phyloP scores from a whole-genome alignment of 768 basidiomycete species.

The Suillus sp. region DNA sequence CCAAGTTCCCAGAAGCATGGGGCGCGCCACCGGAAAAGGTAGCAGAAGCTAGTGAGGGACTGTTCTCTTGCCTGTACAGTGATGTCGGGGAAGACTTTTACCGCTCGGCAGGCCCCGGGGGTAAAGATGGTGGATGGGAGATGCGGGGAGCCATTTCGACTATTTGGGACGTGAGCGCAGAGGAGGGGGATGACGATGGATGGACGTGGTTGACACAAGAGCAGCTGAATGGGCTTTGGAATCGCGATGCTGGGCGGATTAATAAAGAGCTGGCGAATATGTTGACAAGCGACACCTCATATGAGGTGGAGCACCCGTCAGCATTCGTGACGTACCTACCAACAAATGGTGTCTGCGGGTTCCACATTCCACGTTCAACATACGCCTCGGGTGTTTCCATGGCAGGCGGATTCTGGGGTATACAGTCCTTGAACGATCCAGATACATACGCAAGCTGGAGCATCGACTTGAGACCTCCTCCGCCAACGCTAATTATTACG shows the following conservation, averaged over 20 bases:
- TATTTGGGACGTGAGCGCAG: conserved; percentile 37
- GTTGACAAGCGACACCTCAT: conserved; percentile 12
- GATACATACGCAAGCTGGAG: conserved; percentile 46
- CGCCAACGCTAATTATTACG: conserved; percentile 45
- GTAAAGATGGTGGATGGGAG: conserved; percentile 46
- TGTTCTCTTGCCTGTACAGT: conserved; percentile 54
- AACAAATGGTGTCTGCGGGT: conserved; percentile 49
- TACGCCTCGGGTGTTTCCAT: conserved; percentile 16
- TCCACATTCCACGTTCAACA: conserved; percentile 39
- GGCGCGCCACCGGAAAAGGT: conserved; percentile 45
- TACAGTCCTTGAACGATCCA: conserved; percentile 19
- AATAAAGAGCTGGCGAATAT: conserved; percentile 31
- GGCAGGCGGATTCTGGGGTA: conserved; percentile 24
- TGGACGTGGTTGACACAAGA: conserved; percentile 37
- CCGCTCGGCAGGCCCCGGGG: conserved; percentile 39
- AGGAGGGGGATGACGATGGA: conserved; percentile 20
- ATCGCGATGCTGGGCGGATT: conserved; percentile 42
- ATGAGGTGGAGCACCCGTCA: conserved; percentile 16
- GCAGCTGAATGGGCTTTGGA: conserved; percentile 41
- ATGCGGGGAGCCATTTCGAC: conserved; percentile 40
- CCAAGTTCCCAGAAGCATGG: conserved; percentile 42
- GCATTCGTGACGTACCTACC: conserved; percentile 45
- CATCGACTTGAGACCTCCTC: conserved; percentile 36
- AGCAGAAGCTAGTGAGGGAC: conserved; percentile 38
- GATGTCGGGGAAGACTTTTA: conserved; percentile 55